These are phyloP conservation scores for Yamadazyma olivae DNA, from an alignment of 805 yeast genomes.

Conservation along the genomic window DNA sequence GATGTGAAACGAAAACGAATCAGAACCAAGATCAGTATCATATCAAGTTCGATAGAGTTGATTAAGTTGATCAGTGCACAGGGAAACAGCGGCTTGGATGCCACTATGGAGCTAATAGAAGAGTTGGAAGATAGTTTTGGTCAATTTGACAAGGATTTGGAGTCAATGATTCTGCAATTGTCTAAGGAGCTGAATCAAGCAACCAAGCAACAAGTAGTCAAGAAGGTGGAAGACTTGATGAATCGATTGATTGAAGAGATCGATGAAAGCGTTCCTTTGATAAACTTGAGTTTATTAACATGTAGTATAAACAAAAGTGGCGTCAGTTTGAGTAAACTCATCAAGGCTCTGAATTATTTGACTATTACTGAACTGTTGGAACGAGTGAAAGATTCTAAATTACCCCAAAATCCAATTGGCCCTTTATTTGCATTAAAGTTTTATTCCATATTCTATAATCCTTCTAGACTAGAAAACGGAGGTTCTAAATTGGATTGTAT, in stretches of 20 bases:
- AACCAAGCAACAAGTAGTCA: conserved; percentile 33
- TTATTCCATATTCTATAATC: conserved; percentile 63
- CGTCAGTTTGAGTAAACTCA: conserved; percentile 21
- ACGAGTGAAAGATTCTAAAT: conserved; percentile 6
- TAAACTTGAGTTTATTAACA: conserved; percentile 63
- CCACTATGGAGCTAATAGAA: conserved; percentile 51
- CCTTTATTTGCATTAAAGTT: conserved; percentile 56
- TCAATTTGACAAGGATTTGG: conserved; percentile 50
- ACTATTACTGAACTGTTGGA: conserved; percentile 8
- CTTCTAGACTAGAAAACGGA: conserved; percentile 37
- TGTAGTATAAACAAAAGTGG: conserved; percentile 60
- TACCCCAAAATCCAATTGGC: conserved; percentile 29
- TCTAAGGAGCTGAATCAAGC: conserved; percentile 14
- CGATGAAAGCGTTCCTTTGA: conserved; percentile 66
- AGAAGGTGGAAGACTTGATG: conserved; percentile 50
- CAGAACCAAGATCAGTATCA: conserved; percentile 55
- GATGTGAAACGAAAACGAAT: conserved; percentile 42
- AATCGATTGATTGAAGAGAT: conserved; percentile 46
- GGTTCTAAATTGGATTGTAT: conserved; percentile 37
- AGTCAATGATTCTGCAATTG: conserved; percentile 29
- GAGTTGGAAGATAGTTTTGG: conserved; percentile 58
- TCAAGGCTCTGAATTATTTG: conserved; percentile 50
- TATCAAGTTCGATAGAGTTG: conserved; percentile 65
- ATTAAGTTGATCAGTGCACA: conserved; percentile 60
- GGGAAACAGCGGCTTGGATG: conserved; percentile 56